Evolutionary conservation across 495 filamentous ascomycete species (phyloP).

Genomic region (Hypoxylon intermedium): DNA sequence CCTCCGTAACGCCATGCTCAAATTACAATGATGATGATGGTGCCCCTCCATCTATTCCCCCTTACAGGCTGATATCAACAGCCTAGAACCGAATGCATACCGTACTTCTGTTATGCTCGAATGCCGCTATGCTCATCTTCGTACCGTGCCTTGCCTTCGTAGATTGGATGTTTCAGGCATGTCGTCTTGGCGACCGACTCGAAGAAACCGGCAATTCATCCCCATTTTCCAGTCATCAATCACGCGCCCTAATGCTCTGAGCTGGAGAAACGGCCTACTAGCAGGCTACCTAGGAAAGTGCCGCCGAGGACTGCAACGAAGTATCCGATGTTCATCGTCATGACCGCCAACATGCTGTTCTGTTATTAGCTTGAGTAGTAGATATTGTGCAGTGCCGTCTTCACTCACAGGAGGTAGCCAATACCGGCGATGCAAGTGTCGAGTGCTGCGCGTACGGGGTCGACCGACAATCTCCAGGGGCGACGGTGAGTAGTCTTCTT

Average conservation of each 20-base stretch:
- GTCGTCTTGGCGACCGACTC: conserved; percentile 23
- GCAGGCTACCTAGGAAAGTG: conserved; percentile 82
- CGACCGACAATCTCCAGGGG: conserved; percentile 81
- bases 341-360: conserved; percentile 92
- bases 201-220: conserved; percentile 18
- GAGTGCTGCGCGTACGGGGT: conserved; percentile 73
- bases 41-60: conserved; percentile 11
- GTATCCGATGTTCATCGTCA: conserved; percentile 98
- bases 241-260: conserved; percentile 21
- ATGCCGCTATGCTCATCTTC: conserved; percentile 7
- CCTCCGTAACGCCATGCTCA: conserved; percentile 34
- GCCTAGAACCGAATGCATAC: conserved; percentile 31
- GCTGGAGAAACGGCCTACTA: conserved; percentile 70
- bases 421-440: conserved; percentile 75
- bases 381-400: neutral
- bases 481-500: conserved; percentile 54
- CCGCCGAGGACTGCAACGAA: conserved; percentile 87
- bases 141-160: conserved; percentile 19
- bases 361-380: conserved; percentile 21
- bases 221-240: conserved; percentile 5
- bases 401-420: conserved; percentile 87
- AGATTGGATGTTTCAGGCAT: conserved; percentile 25
- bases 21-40: conserved; percentile 19
- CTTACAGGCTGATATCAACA: conserved; percentile 38
- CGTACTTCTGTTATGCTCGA: conserved; percentile 6